Base-by-base conservation (phyloP, 2,329 filamentous ascomycete species). In the Pseudocercospora eumusae region DNA sequence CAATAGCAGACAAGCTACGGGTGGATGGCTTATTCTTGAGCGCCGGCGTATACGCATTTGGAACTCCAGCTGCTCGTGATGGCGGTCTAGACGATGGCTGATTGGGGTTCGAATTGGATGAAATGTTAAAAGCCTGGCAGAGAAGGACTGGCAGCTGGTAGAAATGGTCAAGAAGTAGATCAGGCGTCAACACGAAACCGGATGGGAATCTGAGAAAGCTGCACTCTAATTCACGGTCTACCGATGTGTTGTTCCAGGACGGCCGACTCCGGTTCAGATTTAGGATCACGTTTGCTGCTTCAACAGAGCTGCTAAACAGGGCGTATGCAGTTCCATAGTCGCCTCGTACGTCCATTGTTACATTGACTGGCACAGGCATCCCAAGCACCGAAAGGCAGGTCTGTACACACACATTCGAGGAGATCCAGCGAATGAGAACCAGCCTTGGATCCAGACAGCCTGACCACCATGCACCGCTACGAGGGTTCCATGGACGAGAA, bases 361-460 rank as follows among this genome's bases (percentile, higher is more conserved):
- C 18, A 15, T 57, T 59, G 52, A 33, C 25, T 9, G 61, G 61
- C 20, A 45, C n/a, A 11, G 61, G 61, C 4, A 63, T 23, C 2
- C 44, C 50, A 20, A 63, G 57, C 8, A 63, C 57, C n/a, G 59
- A 55, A 2, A 63, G 52, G 47, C 61, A 63, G n/a, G 61, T 63
- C 21, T 56, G 50, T 9, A 63, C 56, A 28, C 61, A 59, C 18
- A 63, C 52, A 20, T 40, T 60, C 0, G 61, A 45, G 11, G 61
- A 63, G 0, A 63, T 47, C 27, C 57, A 56, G 20, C 60, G 57
- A 45, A 63, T 56, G n/a, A 63, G 33, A 3, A 59, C 49, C 44
- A 63, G 57, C 49, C 61, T 52, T 4, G 61, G 56, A 40, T 63
- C 57, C 23, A 63, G 33, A 53, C 44, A 57, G 4, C 61, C 61